Base-by-base conservation (phyloP, 129 eudicot species). In the Tanacetum coccineum region DNA sequence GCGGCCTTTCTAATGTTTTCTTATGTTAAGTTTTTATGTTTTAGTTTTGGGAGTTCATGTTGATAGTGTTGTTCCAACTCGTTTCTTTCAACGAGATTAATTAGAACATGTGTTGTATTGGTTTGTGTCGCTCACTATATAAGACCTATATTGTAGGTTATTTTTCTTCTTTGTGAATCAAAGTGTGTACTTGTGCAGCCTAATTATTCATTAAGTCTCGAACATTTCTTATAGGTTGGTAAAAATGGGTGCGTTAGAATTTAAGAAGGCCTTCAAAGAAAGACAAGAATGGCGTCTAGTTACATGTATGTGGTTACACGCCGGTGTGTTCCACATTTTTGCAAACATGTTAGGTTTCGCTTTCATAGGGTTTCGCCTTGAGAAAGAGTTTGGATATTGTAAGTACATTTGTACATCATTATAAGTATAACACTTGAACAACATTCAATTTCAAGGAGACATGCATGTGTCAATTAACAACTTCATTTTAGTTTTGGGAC, bases 271-370 rank as follows among this genome's bases (percentile, higher is more conserved):
- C 72, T 80, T 83, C 15, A 64, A 83, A 5, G 54, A 78, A 28
- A 68, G 74, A 10, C 44, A 91, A 66, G 79, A 22, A 55, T 87
- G 95, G 97, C 76, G 96, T 14, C 18, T 87, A 22, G 59, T 59
- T 3, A 58, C 90, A 40, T 87, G 97, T 57, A 87, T 85, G 85
- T 91, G 95, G 95, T 74, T 91, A 68, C 97, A 91, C 45, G 97
- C 96, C 26, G 97, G 97, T 4, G 88, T 83, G 5, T 71, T 91
- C 63, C 97, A 91, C 72, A 46, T 87, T 20, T 58, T 85, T 4
- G 87, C 94, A 47, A 91, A 91, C 39, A 91, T 91, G 97, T 59
- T 87, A 66, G 82, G 94, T 65, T 72, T 91, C 18, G n/a, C 81
- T 21, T 85, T 85, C 15, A 82, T 91, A 54, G 97, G 97, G 59